These are phyloP conservation scores for Venturia carpophila DNA, from an alignment of 2,329 filamentous ascomycete genomes.

Conservation along the genomic window DNA sequence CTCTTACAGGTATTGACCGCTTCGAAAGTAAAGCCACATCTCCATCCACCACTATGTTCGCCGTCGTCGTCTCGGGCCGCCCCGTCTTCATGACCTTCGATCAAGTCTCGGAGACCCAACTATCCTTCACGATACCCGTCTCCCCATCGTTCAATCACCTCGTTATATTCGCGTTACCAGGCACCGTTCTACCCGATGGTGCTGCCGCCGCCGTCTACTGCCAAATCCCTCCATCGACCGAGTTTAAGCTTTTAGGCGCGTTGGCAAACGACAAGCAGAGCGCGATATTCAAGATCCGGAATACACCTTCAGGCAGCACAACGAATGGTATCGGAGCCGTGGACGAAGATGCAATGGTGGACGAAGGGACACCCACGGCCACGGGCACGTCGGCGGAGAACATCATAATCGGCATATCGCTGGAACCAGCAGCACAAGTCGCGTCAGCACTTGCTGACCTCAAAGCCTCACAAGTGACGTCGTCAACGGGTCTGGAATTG, in stretches of 20 bases:
- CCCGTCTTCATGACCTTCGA: slow-evolving; percentile 52
- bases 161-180: slow-evolving; percentile 81
- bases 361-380: slow-evolving; percentile 29
- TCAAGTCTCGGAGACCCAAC: slow-evolving; percentile 51
- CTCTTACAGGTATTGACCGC: background rate
- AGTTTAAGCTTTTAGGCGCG: slow-evolving; percentile 80
- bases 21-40: background rate
- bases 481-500: slow-evolving; percentile 28
- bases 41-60: slow-evolving; percentile 44
- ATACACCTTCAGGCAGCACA: slow-evolving; percentile 32
- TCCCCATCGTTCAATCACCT: slow-evolving; percentile 60
- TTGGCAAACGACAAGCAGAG: slow-evolving; percentile 86
- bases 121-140: slow-evolving; percentile 60
- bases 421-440: slow-evolving; percentile 70
- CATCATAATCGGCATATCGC: slow-evolving; percentile 69
- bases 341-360: slow-evolving; percentile 42
- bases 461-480: slow-evolving; percentile 24
- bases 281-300: slow-evolving; percentile 74
- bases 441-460: slow-evolving; percentile 49
- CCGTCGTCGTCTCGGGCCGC: slow-evolving; percentile 52
- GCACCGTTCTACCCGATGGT: slow-evolving; percentile 60
- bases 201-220: slow-evolving; percentile 88
- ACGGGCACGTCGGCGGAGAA: slow-evolving; percentile 3
- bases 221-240: slow-evolving; percentile 52
- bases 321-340: slow-evolving; percentile 19